Evolutionary conservation across 2,329 filamentous ascomycete species (phyloP), one percentile per base, ranked within the genome.

Genomic region (Biscogniauxia sp.): DNA sequence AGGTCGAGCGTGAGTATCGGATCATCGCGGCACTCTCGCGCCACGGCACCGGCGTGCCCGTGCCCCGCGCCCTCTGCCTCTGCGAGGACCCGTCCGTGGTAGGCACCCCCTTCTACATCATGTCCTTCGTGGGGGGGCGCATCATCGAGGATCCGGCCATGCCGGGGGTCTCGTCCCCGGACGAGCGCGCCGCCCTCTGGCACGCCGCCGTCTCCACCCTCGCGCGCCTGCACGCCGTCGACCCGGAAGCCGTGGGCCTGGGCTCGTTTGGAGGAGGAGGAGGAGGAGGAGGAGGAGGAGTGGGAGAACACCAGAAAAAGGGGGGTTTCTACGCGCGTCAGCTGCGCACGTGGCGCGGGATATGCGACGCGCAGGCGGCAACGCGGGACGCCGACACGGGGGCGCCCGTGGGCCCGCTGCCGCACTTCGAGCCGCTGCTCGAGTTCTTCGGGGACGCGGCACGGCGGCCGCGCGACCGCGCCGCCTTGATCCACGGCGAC

Each of bases 31-130:
- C 94, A 2, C 83, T 98, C 32, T 86, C 87, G 37, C 37, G 37
- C 15, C 37, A 45, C 78, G 57, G 67, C 57, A 96, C 92, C 20
- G 87, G 91, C 73, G 93, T 98, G 8, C 91, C 93, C 0, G 92
- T 97, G 0, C 95, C 95, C 4, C 88, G 85, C 74, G 86, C 92
- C 11, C 89, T 92, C 75, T 90, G 88, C 70, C 84, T 98, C 19
- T 99, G 95, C 78, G 90, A 96, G 75, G 93, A 98, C 77, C 79
- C 82, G 50, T 78, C 77, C 60, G 82, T 98, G 45, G 82, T 98
- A 64, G 95, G 93, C 59, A 98, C 93, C 7, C 86, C 93, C 5
- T 99, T 98, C 76, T 98, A 99, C 79, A 88, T 98, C 72, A 98
- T 99, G 95, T 88, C 92, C 74, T 98, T 95, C 74, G 82, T 98